These are phyloP conservation scores for Dendrobium huoshanense DNA, from an alignment of 106 monocot species.

Conservation along the genomic window DNA sequence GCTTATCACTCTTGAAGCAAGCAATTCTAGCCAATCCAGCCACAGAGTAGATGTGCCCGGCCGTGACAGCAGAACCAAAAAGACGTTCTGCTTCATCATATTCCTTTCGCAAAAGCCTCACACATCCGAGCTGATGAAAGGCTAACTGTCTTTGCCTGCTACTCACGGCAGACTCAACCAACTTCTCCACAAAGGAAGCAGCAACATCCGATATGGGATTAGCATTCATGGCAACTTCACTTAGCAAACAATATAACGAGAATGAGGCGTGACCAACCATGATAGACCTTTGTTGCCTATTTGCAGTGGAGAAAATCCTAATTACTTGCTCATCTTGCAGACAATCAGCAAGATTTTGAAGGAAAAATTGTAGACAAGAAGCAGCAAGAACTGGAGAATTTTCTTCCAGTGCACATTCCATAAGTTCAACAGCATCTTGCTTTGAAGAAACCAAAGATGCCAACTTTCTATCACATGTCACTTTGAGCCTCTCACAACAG, in stretches of 20 bases:
- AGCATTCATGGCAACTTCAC: slow-evolving; percentile 72
- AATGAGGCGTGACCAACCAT: slow-evolving; percentile 70
- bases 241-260: slow-evolving; percentile 78
- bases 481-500: slow-evolving; percentile 88
- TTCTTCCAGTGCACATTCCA: slow-evolving; percentile 83
- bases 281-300: slow-evolving; percentile 34
- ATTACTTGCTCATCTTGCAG: slow-evolving; percentile 70
- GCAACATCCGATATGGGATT: slow-evolving; percentile 66
- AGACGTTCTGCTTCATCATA: slow-evolving; percentile 59
- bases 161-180: slow-evolving; percentile 49
- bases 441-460: slow-evolving; percentile 66
- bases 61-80: slow-evolving; percentile 50
- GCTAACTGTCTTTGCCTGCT: slow-evolving; percentile 68
- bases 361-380: slow-evolving; percentile 75
- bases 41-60: slow-evolving; percentile 73
- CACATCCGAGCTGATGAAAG: slow-evolving; percentile 84
- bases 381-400: slow-evolving; percentile 62
- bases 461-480: slow-evolving; percentile 80
- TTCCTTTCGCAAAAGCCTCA: slow-evolving; percentile 76
- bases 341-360: slow-evolving; percentile 63
- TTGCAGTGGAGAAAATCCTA: slow-evolving; percentile 51
- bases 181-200: slow-evolving; percentile 54
- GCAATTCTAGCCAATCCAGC: slow-evolving; percentile 67
- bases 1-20: slow-evolving; percentile 41
- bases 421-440: slow-evolving; percentile 83